Evolutionary conservation across 345 rosid genomes (phyloP), one percentile per base, ranked within the genome.

Genomic region (Eucalyptus curtisii): DNA sequence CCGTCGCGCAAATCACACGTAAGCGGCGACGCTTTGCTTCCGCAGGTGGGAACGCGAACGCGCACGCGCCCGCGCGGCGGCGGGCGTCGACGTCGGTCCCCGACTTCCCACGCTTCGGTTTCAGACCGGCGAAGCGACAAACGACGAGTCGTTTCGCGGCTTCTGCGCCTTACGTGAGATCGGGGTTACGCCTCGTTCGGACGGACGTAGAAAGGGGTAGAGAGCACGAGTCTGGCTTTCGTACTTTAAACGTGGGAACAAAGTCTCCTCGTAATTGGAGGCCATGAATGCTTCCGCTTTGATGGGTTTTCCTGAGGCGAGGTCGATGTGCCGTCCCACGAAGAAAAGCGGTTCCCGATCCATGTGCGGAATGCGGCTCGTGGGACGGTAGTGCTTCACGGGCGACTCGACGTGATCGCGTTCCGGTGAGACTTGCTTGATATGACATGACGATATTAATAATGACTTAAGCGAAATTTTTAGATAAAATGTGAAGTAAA

Each of bases 401-500:
- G 57, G 57, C 10, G 10, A 52, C 57, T 52, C 57, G 1, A 52
- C 0, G 5, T 52, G 57, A 52, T 7, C 19, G 3, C 1, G 0
- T 52, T 52, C 2, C 0, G 2, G 0, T 1, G 4, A 3, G 24
- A 52, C 24, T 52, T 7, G 10, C 10, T 52, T 52, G 4, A 52
- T 19, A 52, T 52, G 24, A 1, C 24, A 52, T 3, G 0, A 52
- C 0, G 10, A 2, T 0, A 52, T 19, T 19, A 19, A 52, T 52
- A 52, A 52, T 20, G 25, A 52, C 8, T 52, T 7, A 3, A 52
- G 57, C 0, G 2, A 20, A 52, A 20, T 19, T 20, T 52, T 52
- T 2, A 19, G 0, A 52, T 52, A 52, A 52, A 52, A 52, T 20
- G 10, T 8, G 10, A 52, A 4, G 2, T 52, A 52, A 52, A 20